Percentiles rank a stretch among this genome's conserved stretches.
Evolutionary conservation across 148 eudicot genomes (phyloP).

Genomic region (Tetragonia tetragonoides): DNA sequence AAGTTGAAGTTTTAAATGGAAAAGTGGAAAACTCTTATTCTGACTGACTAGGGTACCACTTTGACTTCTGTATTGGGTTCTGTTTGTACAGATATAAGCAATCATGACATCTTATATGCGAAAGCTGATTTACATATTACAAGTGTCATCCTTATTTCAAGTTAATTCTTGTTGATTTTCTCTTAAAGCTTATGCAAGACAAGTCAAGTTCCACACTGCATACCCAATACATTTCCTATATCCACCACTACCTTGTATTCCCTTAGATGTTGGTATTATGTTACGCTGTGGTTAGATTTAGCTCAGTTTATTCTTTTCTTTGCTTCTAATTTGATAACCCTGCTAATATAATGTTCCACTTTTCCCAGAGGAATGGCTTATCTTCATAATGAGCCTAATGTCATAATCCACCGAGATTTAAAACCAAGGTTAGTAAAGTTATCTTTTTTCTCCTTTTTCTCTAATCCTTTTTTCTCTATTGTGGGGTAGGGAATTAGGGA

Average conservation of each 20-base stretch:
- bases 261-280: neutral
- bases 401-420: conserved; percentile 82
- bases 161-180: too few species aligned
- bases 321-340: conserved; percentile 3
- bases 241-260: neutral
- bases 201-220: too few species aligned
- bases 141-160: too few species aligned
- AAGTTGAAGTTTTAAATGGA: too few species aligned
- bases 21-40: too few species aligned
- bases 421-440: conserved; percentile 73
- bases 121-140: too few species aligned
- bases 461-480: neutral
- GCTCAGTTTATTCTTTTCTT: neutral
- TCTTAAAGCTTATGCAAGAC: too few species aligned
- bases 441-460: neutral
- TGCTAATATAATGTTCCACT: conserved; percentile 25
- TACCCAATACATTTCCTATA: too few species aligned
- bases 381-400: conserved; percentile 98
- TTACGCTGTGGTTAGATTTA: neutral
- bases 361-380: conserved; percentile 85
- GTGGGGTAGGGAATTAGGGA: neutral
- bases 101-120: neutral
- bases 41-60: too few species aligned
- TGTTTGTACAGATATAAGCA: neutral
- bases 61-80: neutral